A percentile compares a stretch with the other conserved stretches of the same genome.
Evolutionary conservation across 495 filamentous ascomycete genomes (phyloP).

Genomic region (Neurospora tetrasperma): DNA sequence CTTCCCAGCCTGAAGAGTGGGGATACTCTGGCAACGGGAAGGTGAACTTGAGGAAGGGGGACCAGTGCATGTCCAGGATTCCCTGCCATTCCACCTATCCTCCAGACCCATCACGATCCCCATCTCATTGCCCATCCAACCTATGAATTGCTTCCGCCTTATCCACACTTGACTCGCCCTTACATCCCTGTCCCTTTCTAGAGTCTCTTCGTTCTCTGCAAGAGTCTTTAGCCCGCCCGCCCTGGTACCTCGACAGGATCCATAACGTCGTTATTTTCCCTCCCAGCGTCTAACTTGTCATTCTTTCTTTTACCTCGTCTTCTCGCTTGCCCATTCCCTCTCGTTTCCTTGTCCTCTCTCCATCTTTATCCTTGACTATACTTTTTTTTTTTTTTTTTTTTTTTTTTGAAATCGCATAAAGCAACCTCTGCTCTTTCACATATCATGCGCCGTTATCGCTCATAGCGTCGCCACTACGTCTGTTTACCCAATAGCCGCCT

Average conservation of each 20-base stretch:
- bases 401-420: neutral
- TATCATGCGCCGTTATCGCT: neutral
- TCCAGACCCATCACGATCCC: neutral
- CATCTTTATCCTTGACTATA: neutral
- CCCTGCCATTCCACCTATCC: neutral
- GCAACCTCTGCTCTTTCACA: neutral
- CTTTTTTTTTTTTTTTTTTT: neutral
- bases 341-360: neutral
- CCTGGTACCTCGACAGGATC: neutral
- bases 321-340: neutral
- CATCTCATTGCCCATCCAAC: neutral
- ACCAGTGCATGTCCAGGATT: neutral
- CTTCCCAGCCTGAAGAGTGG: neutral
- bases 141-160: neutral
- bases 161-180: neutral
- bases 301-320: neutral
- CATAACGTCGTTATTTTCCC: neutral
- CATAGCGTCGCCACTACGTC: neutral
- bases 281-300: neutral
- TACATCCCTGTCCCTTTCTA: neutral
- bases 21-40: neutral
- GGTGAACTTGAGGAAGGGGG: neutral
- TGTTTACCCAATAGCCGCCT: neutral
- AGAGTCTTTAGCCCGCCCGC: neutral
- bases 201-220: neutral